A percentile compares a stretch with the other conserved stretches of the same genome.
phyloP scores from a whole-genome alignment of 257 asterid species.

The Echium plantagineum region DNA sequence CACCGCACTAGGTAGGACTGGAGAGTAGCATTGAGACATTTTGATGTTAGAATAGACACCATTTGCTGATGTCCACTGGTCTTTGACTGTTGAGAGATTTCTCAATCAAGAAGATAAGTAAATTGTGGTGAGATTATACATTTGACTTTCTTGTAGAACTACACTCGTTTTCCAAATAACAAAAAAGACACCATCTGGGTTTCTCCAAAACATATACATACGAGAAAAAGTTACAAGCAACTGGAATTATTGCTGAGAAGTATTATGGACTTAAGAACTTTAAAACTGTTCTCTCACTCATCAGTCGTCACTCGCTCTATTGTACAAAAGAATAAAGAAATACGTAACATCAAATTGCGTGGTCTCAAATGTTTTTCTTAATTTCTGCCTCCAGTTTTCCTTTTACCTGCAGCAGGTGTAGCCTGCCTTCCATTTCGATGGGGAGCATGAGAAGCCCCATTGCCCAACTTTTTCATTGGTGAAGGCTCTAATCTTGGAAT shows the following conservation, averaged over 20 bases:
- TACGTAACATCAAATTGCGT: constrained; percentile 6
- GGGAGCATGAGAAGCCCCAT: constrained; percentile 34
- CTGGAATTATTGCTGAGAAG: constrained; percentile 38
- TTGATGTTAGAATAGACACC: too few relatives aligned
- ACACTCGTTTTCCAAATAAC: too few relatives aligned
- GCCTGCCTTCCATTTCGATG: constrained; percentile 40
- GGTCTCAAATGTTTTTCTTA: constrained; percentile 8
- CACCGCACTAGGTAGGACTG: too few relatives aligned
- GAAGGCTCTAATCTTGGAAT: constrained; percentile 50
- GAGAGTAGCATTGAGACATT: too few relatives aligned
- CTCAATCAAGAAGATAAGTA: too few relatives aligned
- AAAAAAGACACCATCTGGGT: too few relatives aligned
- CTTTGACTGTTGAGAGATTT: too few relatives aligned
- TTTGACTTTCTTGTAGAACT: too few relatives aligned
- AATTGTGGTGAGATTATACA: too few relatives aligned
- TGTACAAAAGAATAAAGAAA: constrained; percentile 12
- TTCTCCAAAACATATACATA: background rate
- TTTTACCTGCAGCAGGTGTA: constrained; percentile 36
- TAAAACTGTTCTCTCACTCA: constrained; percentile 15
- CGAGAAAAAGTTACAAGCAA: constrained; percentile 35
- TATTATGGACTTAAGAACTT: constrained; percentile 7
- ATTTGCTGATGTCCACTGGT: too few relatives aligned
- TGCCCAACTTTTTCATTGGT: constrained; percentile 46
- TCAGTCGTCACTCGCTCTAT: constrained; percentile 10
- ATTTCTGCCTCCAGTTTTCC: constrained; percentile 61